Percentiles rank a stretch among this genome's conserved stretches.
Conservation (phyloP, 768 basidiomycete genomes). For the Nevesoporus exiguus region DNA sequence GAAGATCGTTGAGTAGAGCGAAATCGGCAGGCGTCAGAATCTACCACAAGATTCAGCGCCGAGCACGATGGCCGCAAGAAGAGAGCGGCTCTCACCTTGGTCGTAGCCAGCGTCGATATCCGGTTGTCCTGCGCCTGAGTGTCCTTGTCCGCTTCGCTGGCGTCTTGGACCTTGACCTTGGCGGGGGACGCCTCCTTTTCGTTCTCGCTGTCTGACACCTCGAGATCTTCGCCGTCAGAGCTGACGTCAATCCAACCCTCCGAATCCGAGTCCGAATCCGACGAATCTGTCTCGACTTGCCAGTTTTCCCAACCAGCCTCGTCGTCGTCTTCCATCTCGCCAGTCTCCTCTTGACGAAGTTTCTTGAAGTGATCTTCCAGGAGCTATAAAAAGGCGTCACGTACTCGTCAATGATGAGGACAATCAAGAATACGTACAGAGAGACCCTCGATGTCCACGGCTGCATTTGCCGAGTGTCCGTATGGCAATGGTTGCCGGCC, state of each 20-base stretch:
- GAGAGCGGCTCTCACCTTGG: constrained; percentile 52
- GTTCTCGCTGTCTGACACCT: constrained; percentile 87
- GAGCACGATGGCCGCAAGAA: background rate
- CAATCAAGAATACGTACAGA: constrained; percentile 47
- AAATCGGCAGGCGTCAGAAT: constrained; percentile 98
- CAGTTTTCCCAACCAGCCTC: constrained; percentile 82
- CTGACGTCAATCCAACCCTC: constrained; percentile 79
- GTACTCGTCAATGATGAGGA: background rate
- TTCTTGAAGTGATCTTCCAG: constrained; percentile 83
- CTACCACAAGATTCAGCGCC: constrained; percentile 36
- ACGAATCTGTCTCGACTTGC: constrained; percentile 77
- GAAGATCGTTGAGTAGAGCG: constrained; percentile 83
- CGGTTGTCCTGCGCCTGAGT: constrained; percentile 34
- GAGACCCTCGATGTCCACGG: constrained; percentile 87
- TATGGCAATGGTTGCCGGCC: constrained; percentile 73
- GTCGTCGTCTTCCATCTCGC: constrained; percentile 58
- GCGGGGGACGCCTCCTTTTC: constrained; percentile 36
- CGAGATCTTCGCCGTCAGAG: constrained; percentile 62
- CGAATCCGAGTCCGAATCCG: constrained; percentile 54
- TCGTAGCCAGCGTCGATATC: constrained; percentile 70
- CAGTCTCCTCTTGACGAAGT: constrained; percentile 58
- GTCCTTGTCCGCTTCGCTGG: constrained; percentile 11
- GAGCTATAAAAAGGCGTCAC: constrained; percentile 45
- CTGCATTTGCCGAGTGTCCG: constrained; percentile 72
- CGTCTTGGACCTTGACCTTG: constrained; percentile 6